Evolutionary conservation across 306 rosid genomes (phyloP).

Genomic region (Medicago truncatula): MtrunA17r5.0-ANR NC_053046.1:1487501-1488000

Average conservation of each 20-base stretch:
- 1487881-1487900: conserved; percentile 55
- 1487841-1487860: conserved; percentile 7
- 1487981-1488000: conserved; percentile 49
- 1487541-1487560: background rate
- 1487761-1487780: conserved; percentile 21
- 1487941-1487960: conserved; percentile 46
- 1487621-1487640: background rate
- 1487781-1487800: conserved; percentile 13
- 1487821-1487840: conserved; percentile 30
- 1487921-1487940: conserved; percentile 54
- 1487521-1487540: background rate
- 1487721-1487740: background rate
- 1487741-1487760: conserved; percentile 12
- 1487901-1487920: conserved; percentile 63
- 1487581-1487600: background rate
- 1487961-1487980: conserved; percentile 55
- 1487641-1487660: background rate
- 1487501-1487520: background rate
- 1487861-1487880: background rate
- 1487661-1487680: background rate
- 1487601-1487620: background rate
- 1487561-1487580: background rate
- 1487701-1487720: conserved; percentile 22
- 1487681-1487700: conserved; percentile 1
- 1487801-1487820: conserved; percentile 3